Base-by-base conservation (phyloP, 2,329 filamentous ascomycete genomes). In the Fusarium oligoseptatum region DNA sequence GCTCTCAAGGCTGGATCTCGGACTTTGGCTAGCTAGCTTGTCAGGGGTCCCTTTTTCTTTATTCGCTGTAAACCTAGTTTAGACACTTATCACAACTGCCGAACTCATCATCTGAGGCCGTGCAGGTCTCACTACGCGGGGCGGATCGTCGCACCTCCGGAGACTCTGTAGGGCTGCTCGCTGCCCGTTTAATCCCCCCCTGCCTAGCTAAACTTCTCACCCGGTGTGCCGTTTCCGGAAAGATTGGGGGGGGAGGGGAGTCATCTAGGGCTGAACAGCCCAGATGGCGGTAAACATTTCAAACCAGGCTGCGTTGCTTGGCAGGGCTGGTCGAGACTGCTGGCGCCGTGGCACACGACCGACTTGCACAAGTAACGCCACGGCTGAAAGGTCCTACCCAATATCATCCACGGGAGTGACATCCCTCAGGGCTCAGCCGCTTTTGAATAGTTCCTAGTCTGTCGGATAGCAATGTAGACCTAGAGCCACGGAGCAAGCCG, bases 1-100 rank as follows among this genome's bases (percentile, higher is more conserved):
- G 68, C 62, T 68, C 48, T 39, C 73, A 73, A 68, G 76, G 75
- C 76, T 78, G 76, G 43, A 77, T 64, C 62, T 60, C 17, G 56
- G 41, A 50, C 48, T 60, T 14, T 34, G 32, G 27, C 27, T 27
- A 27, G 24, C 32, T 34, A 34, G 32, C 32, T 34, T 43, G 32
- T 57, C 71, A 72, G 72, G 72, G 71, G 57, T 48, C 50, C 24
- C 61, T 20, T 45, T 60, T 20, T 22, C 61, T 20, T 37, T 27
- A 8, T 29, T 45, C 20, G 8, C 12, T 27, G 12, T 12, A 14
- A 24, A 36, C 22, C 27, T 32, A 39, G 39, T 24, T 22, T 37
- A 60, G n/a, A 62, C 58, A 24, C 67, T 72, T 69, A 66, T 60
- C 60, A 11, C 60, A 64, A 64, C 68, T 64, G 34, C 48, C 58